Evolutionary conservation across 108 stramenopile genomes (phyloP).

Genomic region (Pseudonitzschia multiseries): DNA sequence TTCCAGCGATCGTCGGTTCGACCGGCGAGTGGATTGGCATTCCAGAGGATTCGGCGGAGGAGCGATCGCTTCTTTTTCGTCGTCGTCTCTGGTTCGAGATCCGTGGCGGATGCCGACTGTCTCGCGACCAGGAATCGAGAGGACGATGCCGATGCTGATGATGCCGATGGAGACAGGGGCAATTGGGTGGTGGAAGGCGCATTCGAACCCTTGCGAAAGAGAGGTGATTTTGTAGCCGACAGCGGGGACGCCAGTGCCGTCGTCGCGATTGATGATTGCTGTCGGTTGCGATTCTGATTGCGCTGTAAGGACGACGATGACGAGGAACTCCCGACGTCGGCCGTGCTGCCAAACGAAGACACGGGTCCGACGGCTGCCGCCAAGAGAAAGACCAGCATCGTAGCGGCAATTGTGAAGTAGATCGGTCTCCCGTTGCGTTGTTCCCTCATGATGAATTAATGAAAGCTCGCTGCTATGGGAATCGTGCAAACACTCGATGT

Average conservation of each 20-base stretch:
- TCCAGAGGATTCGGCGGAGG: constrained; percentile 20
- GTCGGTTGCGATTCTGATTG: not conserved
- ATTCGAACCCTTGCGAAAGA: constrained; percentile 7
- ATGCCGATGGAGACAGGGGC: not conserved
- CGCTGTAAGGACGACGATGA: not conserved
- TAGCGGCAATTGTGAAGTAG: constrained; percentile 1
- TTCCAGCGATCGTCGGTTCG: constrained; percentile 39
- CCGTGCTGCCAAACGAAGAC: constrained; percentile 4
- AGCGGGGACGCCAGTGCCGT: not conserved
- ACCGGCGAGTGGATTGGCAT: constrained; percentile 19
- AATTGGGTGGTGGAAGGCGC: not conserved
- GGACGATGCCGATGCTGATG: not conserved
- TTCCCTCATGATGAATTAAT: not conserved
- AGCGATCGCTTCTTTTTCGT: constrained; percentile 12
- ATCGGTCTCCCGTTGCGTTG: not conserved
- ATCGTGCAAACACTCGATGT: too few relatives aligned
- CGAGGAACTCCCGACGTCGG: not conserved
- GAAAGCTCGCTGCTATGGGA: not conserved
- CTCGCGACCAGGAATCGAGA: not conserved
- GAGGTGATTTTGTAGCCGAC: not conserved
- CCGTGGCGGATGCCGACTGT: not conserved
- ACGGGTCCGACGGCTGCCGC: not conserved
- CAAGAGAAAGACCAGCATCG: constrained; percentile 3
- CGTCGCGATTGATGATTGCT: not conserved
- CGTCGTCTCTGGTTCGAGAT: not conserved